Evolutionary conservation across 768 basidiomycete genomes (phyloP).

Genomic region (Mycena vulgaris): DNA sequence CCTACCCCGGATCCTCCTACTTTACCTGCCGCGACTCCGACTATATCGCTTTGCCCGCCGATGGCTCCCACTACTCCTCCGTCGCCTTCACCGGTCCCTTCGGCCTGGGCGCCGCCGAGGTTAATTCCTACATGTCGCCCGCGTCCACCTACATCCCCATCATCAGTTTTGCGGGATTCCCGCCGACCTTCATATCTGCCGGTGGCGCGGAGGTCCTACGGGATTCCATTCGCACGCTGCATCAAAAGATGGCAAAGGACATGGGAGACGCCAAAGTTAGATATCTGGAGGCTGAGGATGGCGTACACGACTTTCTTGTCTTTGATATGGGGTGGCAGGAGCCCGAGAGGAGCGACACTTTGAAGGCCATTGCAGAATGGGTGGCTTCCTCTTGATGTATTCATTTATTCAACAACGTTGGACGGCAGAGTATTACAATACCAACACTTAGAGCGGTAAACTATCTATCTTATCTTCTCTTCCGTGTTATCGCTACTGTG

Average conservation of each 20-base stretch:
- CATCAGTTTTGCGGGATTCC: conserved; percentile 69
- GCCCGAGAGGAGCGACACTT: conserved; percentile 65
- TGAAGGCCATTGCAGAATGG: conserved; percentile 68
- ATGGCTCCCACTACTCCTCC: conserved; percentile 50
- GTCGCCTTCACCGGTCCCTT: conserved; percentile 64
- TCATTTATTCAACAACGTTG: background rate
- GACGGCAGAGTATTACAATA: background rate
- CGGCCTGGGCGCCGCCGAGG: conserved; percentile 59
- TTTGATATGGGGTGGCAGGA: conserved; percentile 61
- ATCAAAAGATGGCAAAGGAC: conserved; percentile 65
- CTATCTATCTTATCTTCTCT: conserved; percentile 27
- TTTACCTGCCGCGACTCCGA: conserved; percentile 52
- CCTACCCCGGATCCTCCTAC: conserved; percentile 55
- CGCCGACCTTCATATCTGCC: conserved; percentile 70
- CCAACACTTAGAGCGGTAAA: background rate
- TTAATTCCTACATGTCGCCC: conserved; percentile 73
- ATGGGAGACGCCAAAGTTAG: conserved; percentile 62
- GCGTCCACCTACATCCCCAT: conserved; percentile 57
- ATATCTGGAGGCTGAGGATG: conserved; percentile 67
- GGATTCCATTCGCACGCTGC: conserved; percentile 65
- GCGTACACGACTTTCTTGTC: conserved; percentile 67
- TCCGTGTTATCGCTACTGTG: conserved; percentile 15
- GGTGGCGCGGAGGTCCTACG: conserved; percentile 72
- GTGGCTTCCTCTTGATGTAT: conserved; percentile 35
- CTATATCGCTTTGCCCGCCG: conserved; percentile 50